Evolutionary conservation across 2,329 filamentous ascomycete genomes (phyloP).

Genomic region (Fusarium duplospermum): DNA sequence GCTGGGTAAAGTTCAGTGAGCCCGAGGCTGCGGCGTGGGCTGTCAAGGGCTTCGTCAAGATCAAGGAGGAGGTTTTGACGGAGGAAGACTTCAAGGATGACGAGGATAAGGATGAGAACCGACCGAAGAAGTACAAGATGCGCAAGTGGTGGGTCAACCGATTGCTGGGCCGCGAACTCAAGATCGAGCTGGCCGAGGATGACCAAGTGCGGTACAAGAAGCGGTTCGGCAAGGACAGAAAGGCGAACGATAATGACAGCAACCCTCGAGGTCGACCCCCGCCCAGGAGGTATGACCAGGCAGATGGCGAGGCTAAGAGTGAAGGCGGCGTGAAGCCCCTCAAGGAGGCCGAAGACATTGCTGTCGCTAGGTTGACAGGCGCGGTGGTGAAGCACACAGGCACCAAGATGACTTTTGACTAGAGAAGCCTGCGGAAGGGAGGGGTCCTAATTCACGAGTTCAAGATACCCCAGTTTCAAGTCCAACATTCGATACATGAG

Average conservation of each 20-base stretch:
- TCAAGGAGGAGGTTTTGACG: slow-evolving; percentile 73
- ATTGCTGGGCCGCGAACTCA: slow-evolving; percentile 81
- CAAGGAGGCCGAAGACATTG: slow-evolving; percentile 59
- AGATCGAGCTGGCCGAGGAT: slow-evolving; percentile 95
- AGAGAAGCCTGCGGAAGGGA: slow-evolving; percentile 38
- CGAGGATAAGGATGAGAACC: slow-evolving; percentile 52
- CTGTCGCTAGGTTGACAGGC: slow-evolving; percentile 76
- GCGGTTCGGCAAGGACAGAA: slow-evolving; percentile 80
- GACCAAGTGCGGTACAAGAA: slow-evolving; percentile 91
- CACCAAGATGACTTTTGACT: slow-evolving; percentile 86
- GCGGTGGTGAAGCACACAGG: slow-evolving; percentile 83
- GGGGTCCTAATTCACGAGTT: slow-evolving; percentile 30
- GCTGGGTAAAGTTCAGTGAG: slow-evolving; percentile 91
- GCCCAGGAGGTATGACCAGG: slow-evolving; percentile 46
- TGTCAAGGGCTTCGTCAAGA: slow-evolving; percentile 83
- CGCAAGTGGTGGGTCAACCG: slow-evolving; percentile 88
- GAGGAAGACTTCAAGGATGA: slow-evolving; percentile 70
- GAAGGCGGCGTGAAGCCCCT: slow-evolving; percentile 47
- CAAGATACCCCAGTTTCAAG: slow-evolving; percentile 38
- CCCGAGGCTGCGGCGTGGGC: slow-evolving; percentile 75
- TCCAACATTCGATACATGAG: background rate
- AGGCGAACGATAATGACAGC: slow-evolving; percentile 44
- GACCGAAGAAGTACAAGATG: slow-evolving; percentile 66
- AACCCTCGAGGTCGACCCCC: slow-evolving; percentile 49
- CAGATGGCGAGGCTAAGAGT: slow-evolving; percentile 36